Evolutionary conservation across 2,329 filamentous ascomycete genomes (phyloP).

Genomic region (Scedosporium dehoogii): DNA sequence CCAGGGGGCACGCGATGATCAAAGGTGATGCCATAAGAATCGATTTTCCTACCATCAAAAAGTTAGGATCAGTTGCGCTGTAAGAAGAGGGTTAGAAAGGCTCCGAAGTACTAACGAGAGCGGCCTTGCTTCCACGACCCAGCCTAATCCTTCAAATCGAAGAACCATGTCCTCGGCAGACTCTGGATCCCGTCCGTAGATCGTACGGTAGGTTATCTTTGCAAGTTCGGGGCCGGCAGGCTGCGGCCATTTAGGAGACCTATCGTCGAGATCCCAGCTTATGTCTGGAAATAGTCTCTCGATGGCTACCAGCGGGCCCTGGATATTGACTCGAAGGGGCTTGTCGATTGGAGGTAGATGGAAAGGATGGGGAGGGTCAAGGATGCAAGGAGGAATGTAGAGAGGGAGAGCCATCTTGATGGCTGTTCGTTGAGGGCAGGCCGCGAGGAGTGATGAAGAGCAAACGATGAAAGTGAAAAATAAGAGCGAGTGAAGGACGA

Average conservation of each 20-base stretch:
- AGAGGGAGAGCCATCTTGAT: not conserved
- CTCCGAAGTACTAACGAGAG: not conserved
- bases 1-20: constrained; percentile 25
- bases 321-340: too few relatives aligned
- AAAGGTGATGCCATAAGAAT: constrained; percentile 32
- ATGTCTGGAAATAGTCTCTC: too few relatives aligned
- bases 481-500: too few relatives aligned
- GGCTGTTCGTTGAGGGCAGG: too few relatives aligned
- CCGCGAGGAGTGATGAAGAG: too few relatives aligned
- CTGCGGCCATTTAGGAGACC: not conserved
- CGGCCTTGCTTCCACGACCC: not conserved
- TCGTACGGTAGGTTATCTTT: not conserved
- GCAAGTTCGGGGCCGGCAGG: not conserved
- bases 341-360: not conserved
- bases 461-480: too few relatives aligned
- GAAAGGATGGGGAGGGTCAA: not conserved
- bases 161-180: not conserved
- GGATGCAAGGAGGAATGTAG: constrained; percentile 1
- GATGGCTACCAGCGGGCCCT: too few relatives aligned
- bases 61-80: not conserved
- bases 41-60: not conserved
- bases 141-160: not conserved
- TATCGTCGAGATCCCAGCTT: not conserved
- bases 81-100: not conserved
- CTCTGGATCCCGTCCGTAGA: not conserved